Evolutionary conservation across 192 early-diverging fungal genomes (phyloP), one percentile per base, ranked within the genome.

Genomic region (Coemansia sp.): DNA sequence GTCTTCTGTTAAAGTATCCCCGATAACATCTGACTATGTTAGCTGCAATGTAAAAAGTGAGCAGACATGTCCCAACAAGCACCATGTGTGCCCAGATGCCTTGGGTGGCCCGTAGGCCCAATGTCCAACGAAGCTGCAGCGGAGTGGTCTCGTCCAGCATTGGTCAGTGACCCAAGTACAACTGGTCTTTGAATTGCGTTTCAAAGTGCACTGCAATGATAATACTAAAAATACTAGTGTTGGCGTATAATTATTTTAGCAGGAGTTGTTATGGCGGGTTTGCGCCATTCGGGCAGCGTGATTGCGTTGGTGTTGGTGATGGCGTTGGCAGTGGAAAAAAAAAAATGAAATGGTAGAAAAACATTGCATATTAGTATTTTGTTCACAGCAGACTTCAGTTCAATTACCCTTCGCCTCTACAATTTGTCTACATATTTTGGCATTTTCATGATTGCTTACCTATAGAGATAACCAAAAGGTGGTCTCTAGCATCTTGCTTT

Each of bases 1-100:
- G 30, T 14, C 71, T 56, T 30, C 62, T 59, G n/a, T 67, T 50
- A 51, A 76, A 42, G 59, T 67, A 64, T 56, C 42, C 51, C n/a
- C 59, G 60, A 59, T 70, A 76, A 39, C 63, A 30, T 6, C 33
- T 21, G 36, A 66, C 50, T 19, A 64, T 42, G 31, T 23, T 60
- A 3, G 55, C 39, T 8, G 63, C 57, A 62, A 75, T 51, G 5
- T 31, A 56, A 21, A 70, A 23, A 30, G 73, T 62, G 33, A 64
- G 14, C 3, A 69, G 56, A 32, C 67, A 75, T 17, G 63, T 32
- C 1, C 31, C 57, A 17, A 62, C 61, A 63, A 59, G 51, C 3
- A 23, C 31, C 3, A 27, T 25, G 23, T 66, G 64, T 57, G 53
- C 58, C 65, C 65, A 63, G 36, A 23, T 20, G 9, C 61, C 61